A percentile compares a stretch with the other conserved stretches of the same genome.
These are phyloP conservation scores for Herpetomonas tarakana DNA, from an alignment of 208 protist genomes.

Conservation along the genomic window DNA sequence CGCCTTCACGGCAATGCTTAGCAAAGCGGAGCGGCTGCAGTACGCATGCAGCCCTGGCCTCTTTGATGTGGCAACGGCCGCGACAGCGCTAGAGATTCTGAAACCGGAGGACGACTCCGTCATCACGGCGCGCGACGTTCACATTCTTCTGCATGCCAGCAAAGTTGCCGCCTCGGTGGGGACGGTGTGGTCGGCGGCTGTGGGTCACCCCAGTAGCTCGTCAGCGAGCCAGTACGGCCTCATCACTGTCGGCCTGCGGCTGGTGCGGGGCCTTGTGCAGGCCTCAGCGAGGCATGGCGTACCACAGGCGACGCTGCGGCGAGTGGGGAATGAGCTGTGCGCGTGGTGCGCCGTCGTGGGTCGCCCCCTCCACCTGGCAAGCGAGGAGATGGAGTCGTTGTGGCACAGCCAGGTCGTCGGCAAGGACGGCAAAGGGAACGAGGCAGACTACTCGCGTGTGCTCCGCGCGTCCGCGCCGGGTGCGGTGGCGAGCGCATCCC, in stretches of 20 bases:
- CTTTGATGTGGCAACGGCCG: constrained; percentile 46
- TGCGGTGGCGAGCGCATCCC: no score
- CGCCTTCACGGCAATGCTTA: constrained; percentile 36
- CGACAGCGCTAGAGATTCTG: constrained; percentile 25
- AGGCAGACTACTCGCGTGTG: no score
- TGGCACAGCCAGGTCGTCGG: constrained; percentile 25
- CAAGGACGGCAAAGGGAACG: constrained; percentile 8
- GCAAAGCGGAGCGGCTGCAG: constrained; percentile 50
- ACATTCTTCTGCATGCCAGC: constrained; percentile 19
- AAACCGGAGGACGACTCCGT: constrained; percentile 12
- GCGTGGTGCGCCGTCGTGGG: constrained; percentile 25
- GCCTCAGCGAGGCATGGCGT: background rate
- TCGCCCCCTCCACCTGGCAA: constrained; percentile 23
- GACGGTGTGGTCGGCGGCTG: background rate
- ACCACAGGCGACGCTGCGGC: background rate
- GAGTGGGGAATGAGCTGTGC: constrained; percentile 19
- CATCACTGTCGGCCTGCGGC: constrained; percentile 23
- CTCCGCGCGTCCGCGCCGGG: no score
- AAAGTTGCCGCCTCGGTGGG: constrained; percentile 4
- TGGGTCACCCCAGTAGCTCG: background rate
- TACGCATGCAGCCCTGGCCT: constrained; percentile 57
- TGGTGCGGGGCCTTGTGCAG: constrained; percentile 12
- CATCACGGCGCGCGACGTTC: constrained; percentile 2
- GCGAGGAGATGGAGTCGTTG: constrained; percentile 8
- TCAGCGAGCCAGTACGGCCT: constrained; percentile 32